phyloP scores from a whole-genome alignment of 78 protist genomes.

The Isochrysis galbana region DNA sequence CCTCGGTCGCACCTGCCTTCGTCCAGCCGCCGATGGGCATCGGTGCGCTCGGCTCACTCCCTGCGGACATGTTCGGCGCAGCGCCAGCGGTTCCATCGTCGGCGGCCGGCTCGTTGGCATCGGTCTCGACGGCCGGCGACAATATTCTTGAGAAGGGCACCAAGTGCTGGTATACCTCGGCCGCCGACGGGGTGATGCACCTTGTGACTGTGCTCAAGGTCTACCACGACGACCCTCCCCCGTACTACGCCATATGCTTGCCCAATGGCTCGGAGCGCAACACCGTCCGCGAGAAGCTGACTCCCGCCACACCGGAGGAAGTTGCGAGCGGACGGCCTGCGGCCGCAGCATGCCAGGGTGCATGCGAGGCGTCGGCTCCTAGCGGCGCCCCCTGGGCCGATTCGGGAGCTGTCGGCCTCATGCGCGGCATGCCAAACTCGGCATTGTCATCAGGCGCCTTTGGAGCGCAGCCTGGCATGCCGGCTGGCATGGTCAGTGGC shows the following conservation, averaged over 20 bases:
- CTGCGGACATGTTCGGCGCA: background rate
- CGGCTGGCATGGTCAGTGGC: too few species aligned
- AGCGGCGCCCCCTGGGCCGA: too few species aligned
- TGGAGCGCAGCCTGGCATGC: too few species aligned
- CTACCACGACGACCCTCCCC: background rate
- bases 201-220: background rate
- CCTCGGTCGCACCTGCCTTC: too few species aligned
- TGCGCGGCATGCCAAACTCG: too few species aligned
- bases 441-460: too few species aligned
- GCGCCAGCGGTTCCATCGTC: background rate
- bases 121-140: too few species aligned
- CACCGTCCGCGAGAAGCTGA: background rate
- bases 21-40: too few species aligned
- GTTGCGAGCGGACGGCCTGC: too few species aligned
- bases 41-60: background rate
- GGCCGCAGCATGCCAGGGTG: too few species aligned
- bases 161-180: background rate
- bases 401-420: too few species aligned
- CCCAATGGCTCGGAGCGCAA: background rate
- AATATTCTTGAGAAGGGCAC: background rate
- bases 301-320: background rate
- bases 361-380: too few species aligned
- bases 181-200: background rate
- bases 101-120: background rate
- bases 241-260: background rate